These are phyloP conservation scores for Alternaria arbusti DNA, from an alignment of 2,329 filamentous ascomycete species.

Conservation along the genomic window DNA sequence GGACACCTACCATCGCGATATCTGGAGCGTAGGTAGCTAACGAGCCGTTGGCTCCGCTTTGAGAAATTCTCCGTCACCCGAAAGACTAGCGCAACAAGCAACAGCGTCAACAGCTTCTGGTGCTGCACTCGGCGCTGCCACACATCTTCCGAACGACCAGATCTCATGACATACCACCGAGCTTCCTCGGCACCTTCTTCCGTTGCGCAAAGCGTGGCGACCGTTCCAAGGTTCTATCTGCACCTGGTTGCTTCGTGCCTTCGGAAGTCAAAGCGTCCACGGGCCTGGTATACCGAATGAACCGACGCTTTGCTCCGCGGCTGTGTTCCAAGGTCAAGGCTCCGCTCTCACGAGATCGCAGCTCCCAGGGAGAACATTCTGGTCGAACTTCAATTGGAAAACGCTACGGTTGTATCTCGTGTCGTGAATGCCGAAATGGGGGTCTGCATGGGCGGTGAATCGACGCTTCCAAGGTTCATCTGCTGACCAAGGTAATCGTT, in stretches of 20 bases:
- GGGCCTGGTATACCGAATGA: neutral
- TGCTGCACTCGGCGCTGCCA: neutral
- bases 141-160: neutral
- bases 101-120: neutral
- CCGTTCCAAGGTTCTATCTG: neutral
- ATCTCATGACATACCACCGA: neutral
- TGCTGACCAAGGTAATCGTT: neutral
- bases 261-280: neutral
- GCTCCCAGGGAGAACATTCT: neutral
- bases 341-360: neutral
- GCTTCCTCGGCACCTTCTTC: neutral
- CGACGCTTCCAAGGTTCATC: neutral
- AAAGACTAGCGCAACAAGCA: conserved; percentile 3
- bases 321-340: neutral
- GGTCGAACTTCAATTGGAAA: neutral
- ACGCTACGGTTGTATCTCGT: neutral
- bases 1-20: neutral
- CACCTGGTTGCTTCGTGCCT: neutral
- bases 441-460: neutral
- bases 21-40: conserved; percentile 14
- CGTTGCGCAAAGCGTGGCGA: neutral
- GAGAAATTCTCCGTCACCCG: conserved; percentile 2
- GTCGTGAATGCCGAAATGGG: neutral
- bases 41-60: conserved; percentile 14
- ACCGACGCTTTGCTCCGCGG: neutral